Percentiles rank a stretch among this genome's conserved stretches.
These are phyloP conservation scores for Paspalum notatum DNA, from an alignment of 176 grass and related monocot genomes.

Conservation along the genomic window DNA sequence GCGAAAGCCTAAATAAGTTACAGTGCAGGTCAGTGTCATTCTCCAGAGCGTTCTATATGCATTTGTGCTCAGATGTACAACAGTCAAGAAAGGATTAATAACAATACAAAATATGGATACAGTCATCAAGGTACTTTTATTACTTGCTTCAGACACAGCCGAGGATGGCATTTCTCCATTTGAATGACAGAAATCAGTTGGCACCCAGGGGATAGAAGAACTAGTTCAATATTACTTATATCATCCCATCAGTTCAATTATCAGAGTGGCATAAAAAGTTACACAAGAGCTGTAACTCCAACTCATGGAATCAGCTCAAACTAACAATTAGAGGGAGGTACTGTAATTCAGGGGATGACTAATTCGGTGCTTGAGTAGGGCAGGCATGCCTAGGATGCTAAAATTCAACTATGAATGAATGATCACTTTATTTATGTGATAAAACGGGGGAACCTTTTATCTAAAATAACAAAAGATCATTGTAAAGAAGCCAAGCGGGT, in stretches of 20 bases:
- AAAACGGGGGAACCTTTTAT: too few species aligned
- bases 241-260: background rate
- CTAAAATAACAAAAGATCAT: too few species aligned
- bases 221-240: background rate
- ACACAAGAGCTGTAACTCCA: background rate
- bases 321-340: background rate
- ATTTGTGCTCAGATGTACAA: slow-evolving; percentile 1
- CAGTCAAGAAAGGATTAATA: background rate
- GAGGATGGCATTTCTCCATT: background rate
- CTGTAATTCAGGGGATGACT: too few species aligned
- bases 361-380: too few species aligned
- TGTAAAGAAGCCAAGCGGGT: background rate
- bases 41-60: background rate
- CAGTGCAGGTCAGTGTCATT: background rate
- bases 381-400: too few species aligned
- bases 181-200: background rate
- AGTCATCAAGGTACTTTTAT: background rate
- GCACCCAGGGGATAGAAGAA: background rate
- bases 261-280: background rate
- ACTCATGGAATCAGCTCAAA: background rate
- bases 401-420: too few species aligned
- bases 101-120: background rate
- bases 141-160: background rate
- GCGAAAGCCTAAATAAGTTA: slow-evolving; percentile 58
- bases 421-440: too few species aligned